phyloP scores from a whole-genome alignment of 2,329 filamentous ascomycete species.

The Raffaelea albimanens region DNA sequence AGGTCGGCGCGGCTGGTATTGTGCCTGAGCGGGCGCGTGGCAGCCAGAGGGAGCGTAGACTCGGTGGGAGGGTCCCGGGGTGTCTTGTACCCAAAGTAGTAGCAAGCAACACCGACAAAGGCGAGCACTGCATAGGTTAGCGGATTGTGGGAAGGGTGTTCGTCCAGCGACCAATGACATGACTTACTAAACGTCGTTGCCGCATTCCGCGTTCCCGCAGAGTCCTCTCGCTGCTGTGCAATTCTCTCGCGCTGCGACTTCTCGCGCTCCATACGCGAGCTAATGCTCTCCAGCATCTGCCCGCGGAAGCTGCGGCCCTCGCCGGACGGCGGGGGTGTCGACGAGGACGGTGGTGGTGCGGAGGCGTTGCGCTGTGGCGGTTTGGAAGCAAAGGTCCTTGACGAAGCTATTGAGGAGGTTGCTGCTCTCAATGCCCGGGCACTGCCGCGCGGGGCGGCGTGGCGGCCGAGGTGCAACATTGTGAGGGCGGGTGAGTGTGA shows the following conservation, averaged over 20 bases:
- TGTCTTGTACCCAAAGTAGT: conserved; percentile 49
- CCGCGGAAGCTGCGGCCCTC: conserved; percentile 33
- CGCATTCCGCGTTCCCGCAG: conserved; percentile 28
- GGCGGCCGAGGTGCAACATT: too few species aligned
- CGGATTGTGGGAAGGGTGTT: not conserved
- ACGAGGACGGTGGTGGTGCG: not conserved
- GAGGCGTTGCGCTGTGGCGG: too few species aligned
- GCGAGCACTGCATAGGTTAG: conserved; percentile 34
- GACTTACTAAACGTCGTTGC: conserved; percentile 37
- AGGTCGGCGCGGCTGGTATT: conserved; percentile 53
- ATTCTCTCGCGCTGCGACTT: conserved; percentile 34
- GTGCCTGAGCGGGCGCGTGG: conserved; percentile 41
- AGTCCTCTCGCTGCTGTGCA: conserved; percentile 28
- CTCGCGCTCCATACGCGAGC: conserved; percentile 37
- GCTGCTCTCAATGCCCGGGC: too few species aligned
- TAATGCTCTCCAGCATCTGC: conserved; percentile 45
- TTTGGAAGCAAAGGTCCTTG: not conserved
- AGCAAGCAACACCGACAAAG: conserved; percentile 41
- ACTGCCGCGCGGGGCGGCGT: too few species aligned
- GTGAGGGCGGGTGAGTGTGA: too few species aligned
- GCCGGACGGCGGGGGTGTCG: not conserved
- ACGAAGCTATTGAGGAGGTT: too few species aligned
- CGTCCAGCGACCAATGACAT: too few species aligned
- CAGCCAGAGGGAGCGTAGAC: conserved; percentile 51
- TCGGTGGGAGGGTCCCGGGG: conserved; percentile 38